Evolutionary conservation across 2,329 filamentous ascomycete species (phyloP).

Genomic region (Dothiorella sarmentorum): DNA sequence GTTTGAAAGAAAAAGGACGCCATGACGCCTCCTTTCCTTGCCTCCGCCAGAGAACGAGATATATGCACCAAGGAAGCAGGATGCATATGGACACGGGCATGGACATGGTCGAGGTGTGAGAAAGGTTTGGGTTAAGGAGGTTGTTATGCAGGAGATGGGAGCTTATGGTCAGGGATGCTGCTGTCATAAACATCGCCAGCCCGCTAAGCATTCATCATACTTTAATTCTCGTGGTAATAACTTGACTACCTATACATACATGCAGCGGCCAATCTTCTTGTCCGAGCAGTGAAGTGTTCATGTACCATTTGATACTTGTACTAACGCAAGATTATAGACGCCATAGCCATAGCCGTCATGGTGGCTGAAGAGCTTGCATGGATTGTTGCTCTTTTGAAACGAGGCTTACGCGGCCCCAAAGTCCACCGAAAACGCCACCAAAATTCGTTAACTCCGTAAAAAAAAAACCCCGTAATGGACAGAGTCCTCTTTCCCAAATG

Average conservation of each 20-base stretch:
- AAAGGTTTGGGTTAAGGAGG: too few species aligned
- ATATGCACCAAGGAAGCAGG: too few species aligned
- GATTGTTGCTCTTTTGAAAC: constrained; percentile 1
- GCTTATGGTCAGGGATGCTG: background rate
- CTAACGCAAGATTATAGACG: background rate
- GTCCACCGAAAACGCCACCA: background rate
- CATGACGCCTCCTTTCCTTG: too few species aligned
- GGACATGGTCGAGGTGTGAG: too few species aligned
- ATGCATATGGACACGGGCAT: too few species aligned
- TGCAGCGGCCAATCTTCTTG: background rate
- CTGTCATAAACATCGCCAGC: background rate
- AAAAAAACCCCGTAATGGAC: background rate
- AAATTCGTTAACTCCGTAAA: constrained; percentile 6
- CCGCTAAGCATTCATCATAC: too few species aligned
- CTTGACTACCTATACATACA: background rate
- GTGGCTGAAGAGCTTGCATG: constrained; percentile 6
- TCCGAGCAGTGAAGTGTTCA: background rate
- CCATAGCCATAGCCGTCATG: background rate
- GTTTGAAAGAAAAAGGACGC: too few species aligned
- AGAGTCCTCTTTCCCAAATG: background rate
- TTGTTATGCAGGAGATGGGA: background rate
- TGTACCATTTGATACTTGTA: background rate
- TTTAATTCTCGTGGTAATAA: background rate
- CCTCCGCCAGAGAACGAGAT: too few species aligned
- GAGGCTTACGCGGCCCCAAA: constrained; percentile 10